Evolutionary conservation across 177 flowering plant species (phyloP), one percentile per base, ranked within the genome.

Genomic region (Vitis hybrid): DNA sequence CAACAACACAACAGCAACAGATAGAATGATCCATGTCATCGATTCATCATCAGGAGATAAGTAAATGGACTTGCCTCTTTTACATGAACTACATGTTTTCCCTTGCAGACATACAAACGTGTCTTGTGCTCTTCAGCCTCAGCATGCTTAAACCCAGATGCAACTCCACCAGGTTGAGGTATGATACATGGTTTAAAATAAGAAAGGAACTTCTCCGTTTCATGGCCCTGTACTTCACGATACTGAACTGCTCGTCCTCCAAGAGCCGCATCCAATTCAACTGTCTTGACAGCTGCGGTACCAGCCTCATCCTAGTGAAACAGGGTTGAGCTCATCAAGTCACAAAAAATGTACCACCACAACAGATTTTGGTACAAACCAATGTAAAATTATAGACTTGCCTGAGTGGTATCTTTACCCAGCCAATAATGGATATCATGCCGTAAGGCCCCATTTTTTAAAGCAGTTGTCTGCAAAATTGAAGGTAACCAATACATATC

Each of bases 231-330:
- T 16, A 91, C 88, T 86, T 96, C 99, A 70, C 99, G 85, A 83
- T 96, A 96, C 76, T 96, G 99, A 73, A 96, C 99, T 62, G 99
- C 99, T 75, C 98, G 97, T 31, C 99, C 99, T 56, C 99, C 99
- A 68, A 96, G 92, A 67, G 98, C 92, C 67, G 97, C 98, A 92
- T 96, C 99, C 62, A 96, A 74, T 81, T 96, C 99, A 76, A 96
- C 87, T 65, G 98, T 93, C 79, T 94, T 96, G 74, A 92, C 80
- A 53, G 98, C 97, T 65, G 98, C 99, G 29, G 94, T 75, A 73
- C 99, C 97, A 72, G 98, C 90, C 86, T 96, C 98, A 85, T 96
- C 99, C 98, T 96, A 77, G 66, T 76, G 52, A 62, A 69, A 75
- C n/a, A 65, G 33, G 69, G 29, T 62, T 10, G 45, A 51, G 12